Evolutionary conservation across 257 asterid species (phyloP).

Genomic region (Apocynum venetum): DNA sequence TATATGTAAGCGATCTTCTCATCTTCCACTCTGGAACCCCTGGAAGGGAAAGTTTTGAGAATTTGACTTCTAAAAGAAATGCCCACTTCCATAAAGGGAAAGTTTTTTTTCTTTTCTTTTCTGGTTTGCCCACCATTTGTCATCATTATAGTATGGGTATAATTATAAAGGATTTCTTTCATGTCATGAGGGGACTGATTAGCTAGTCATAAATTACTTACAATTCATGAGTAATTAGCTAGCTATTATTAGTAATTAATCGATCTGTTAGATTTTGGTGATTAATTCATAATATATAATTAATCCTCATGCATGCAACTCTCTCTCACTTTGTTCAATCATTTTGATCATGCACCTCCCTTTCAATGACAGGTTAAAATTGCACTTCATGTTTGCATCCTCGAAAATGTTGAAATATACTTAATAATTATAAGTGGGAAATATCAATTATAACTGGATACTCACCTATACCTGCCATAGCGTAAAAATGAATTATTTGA

Average conservation of each 20-base stretch:
- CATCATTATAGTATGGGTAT: slow-evolving; percentile 22
- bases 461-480: no score
- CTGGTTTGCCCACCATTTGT: slow-evolving; percentile 12
- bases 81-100: slow-evolving; percentile 35
- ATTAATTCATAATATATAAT: background rate
- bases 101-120: slow-evolving; percentile 9
- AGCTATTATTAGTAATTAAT: no score
- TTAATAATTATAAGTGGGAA: no score
- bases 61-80: slow-evolving; percentile 11
- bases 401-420: no score
- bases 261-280: no score
- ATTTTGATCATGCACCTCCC: background rate
- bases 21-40: slow-evolving; percentile 8
- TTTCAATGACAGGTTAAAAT: background rate
- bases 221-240: no score
- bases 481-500: no score
- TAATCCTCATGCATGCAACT: background rate
- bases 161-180: background rate
- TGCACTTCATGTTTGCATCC: no score
- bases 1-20: slow-evolving; percentile 15
- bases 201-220: no score
- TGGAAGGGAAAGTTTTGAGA: slow-evolving; percentile 16
- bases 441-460: no score
- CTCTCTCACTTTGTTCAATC: background rate
- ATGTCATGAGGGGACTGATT: background rate